These are phyloP conservation scores for Labyrinthula sp. DNA, from an alignment of 352 stramenopile species.

Conservation along the genomic window DNA sequence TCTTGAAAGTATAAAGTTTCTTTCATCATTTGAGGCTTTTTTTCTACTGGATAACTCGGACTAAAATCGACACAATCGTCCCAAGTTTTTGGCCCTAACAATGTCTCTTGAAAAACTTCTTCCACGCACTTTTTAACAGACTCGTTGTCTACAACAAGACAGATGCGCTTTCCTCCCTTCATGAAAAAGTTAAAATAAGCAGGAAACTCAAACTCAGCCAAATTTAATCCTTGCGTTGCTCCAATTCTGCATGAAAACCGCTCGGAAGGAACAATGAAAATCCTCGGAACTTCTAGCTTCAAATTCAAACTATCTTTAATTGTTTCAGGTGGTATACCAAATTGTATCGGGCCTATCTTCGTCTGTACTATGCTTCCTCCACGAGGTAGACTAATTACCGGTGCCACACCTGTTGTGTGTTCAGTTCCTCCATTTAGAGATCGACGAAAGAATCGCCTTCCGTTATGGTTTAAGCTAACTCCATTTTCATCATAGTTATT, in stretches of 20 bases:
- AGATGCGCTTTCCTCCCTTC: slow-evolving; percentile 55
- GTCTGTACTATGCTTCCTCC: slow-evolving; percentile 51
- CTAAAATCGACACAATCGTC: slow-evolving; percentile 54
- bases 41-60: slow-evolving; percentile 38
- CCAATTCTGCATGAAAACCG: slow-evolving; percentile 76
- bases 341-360: slow-evolving; percentile 50
- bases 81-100: slow-evolving; percentile 50
- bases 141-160: slow-evolving; percentile 51
- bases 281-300: slow-evolving; percentile 62
- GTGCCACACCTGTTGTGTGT: no score
- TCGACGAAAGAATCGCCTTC: no score
- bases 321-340: slow-evolving; percentile 82
- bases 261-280: slow-evolving; percentile 80
- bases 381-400: no score
- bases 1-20: slow-evolving; percentile 65
- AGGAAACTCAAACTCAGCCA: slow-evolving; percentile 88
- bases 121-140: slow-evolving; percentile 54
- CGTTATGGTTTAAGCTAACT: no score
- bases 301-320: slow-evolving; percentile 89
- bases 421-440: no score
- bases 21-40: slow-evolving; percentile 49
- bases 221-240: slow-evolving; percentile 73
- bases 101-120: slow-evolving; percentile 61
- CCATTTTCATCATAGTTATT: no score
- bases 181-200: slow-evolving; percentile 93